Percentiles rank a stretch among this genome's conserved stretches.
Evolutionary conservation across 2,329 filamentous ascomycete species (phyloP).

Genomic region (Colletotrichum viniferum): DNA sequence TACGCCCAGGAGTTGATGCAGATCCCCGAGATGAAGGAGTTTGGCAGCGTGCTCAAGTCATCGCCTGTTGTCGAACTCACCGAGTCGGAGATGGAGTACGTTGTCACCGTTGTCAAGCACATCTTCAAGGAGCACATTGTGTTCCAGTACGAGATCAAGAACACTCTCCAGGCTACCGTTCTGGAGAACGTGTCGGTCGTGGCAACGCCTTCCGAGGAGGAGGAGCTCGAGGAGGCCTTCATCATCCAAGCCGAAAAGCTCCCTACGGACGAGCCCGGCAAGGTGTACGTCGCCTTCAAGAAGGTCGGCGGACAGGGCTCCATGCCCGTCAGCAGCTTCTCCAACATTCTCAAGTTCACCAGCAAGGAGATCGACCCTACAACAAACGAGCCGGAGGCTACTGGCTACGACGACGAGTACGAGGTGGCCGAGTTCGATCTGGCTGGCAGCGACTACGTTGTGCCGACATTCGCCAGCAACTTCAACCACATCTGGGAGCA

Average conservation of each 20-base stretch:
- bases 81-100: slow-evolving; percentile 96
- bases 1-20: slow-evolving; percentile 86
- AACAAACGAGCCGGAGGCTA: slow-evolving; percentile 89
- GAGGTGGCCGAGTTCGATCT: slow-evolving; percentile 94
- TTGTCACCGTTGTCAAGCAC: slow-evolving; percentile 92
- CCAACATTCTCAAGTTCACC: slow-evolving; percentile 94
- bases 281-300: slow-evolving; percentile 94
- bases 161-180: slow-evolving; percentile 89
- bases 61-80: slow-evolving; percentile 86
- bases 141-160: slow-evolving; percentile 96
- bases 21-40: slow-evolving; percentile 89
- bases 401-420: slow-evolving; percentile 96
- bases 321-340: slow-evolving; percentile 83
- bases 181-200: slow-evolving; percentile 88
- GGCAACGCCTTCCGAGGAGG: slow-evolving; percentile 79
- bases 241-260: slow-evolving; percentile 89
- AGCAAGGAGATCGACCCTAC: slow-evolving; percentile 97
- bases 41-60: slow-evolving; percentile 91
- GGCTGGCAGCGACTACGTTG: slow-evolving; percentile 88
- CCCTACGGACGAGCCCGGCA: slow-evolving; percentile 83
- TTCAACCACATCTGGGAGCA: slow-evolving; percentile 97
- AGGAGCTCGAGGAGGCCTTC: slow-evolving; percentile 88
- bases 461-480: slow-evolving; percentile 91
- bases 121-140: slow-evolving; percentile 98
- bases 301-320: slow-evolving; percentile 76